phyloP scores from a whole-genome alignment of 805 yeast genomes.

The Ascoidea rubescens region DNA sequence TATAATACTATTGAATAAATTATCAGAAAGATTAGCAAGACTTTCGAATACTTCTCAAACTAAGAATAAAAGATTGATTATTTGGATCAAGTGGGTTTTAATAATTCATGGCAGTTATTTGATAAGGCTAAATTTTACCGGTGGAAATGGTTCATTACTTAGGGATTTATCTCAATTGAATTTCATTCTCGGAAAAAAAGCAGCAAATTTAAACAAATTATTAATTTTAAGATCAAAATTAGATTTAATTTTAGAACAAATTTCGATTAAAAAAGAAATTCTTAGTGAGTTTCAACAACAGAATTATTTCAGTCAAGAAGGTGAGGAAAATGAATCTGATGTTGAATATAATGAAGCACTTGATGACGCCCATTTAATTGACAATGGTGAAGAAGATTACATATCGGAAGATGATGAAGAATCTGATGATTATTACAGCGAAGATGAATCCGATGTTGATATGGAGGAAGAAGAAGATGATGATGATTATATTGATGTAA shows the following conservation, averaged over 20 bases:
- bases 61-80: constrained; percentile 29
- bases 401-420: constrained; percentile 17
- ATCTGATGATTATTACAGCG: constrained; percentile 20
- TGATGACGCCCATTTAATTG: constrained; percentile 30
- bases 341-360: constrained; percentile 67
- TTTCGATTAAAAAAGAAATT: constrained; percentile 33
- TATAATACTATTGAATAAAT: constrained; percentile 38
- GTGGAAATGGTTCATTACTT: constrained; percentile 15
- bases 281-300: constrained; percentile 23
- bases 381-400: constrained; percentile 32
- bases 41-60: constrained; percentile 32
- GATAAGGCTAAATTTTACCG: constrained; percentile 31
- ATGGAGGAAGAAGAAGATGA: constrained; percentile 21
- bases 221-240: constrained; percentile 75
- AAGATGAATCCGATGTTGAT: constrained; percentile 21
- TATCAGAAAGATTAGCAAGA: constrained; percentile 47
- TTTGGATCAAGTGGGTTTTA: constrained; percentile 84
- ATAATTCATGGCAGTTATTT: constrained; percentile 69
- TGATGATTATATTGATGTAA: constrained; percentile 6
- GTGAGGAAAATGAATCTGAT: constrained; percentile 24
- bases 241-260: constrained; percentile 46
- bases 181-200: constrained; percentile 48
- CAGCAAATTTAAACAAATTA: constrained; percentile 56
- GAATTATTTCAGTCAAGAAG: constrained; percentile 17
- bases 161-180: constrained; percentile 40